phyloP scores from a whole-genome alignment of 2,329 filamentous ascomycete species.

The Diaporthe caulivora region DNA sequence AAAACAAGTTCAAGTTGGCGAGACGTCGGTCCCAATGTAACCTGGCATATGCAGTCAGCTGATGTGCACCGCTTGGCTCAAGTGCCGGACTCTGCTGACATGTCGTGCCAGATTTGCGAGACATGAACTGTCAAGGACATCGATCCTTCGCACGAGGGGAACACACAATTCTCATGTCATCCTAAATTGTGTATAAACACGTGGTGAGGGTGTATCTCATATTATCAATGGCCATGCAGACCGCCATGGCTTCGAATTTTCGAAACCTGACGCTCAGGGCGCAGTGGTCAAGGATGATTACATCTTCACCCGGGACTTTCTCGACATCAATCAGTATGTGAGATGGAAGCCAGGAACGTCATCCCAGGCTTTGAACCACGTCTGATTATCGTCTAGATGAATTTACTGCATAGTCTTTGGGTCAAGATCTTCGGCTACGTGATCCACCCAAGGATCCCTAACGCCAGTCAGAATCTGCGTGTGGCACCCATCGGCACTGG shows the following conservation, averaged over 20 bases:
- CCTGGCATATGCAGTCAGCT: background rate
- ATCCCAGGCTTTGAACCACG: too few species aligned
- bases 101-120: background rate
- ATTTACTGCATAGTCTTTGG: slow-evolving; percentile 42
- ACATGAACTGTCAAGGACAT: too few species aligned
- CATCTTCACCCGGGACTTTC: slow-evolving; percentile 28
- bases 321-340: slow-evolving; percentile 32
- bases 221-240: too few species aligned
- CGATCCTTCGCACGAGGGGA: background rate
- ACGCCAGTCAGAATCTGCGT: slow-evolving; percentile 31
- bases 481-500: slow-evolving; percentile 46
- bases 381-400: slow-evolving; percentile 36
- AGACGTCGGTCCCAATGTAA: background rate
- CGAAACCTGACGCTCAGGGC: too few species aligned
- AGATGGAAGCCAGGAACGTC: too few species aligned
- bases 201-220: too few species aligned
- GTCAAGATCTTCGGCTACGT: slow-evolving; percentile 42
- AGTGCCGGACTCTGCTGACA: background rate
- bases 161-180: background rate
- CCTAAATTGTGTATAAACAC: background rate
- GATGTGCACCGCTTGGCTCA: background rate
- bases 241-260: background rate
- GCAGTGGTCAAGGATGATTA: background rate
- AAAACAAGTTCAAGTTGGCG: background rate
- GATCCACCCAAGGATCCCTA: slow-evolving; percentile 43